These are phyloP conservation scores for Salix viminalis DNA, from an alignment of 345 rosid genomes.

Conservation along the genomic window DNA sequence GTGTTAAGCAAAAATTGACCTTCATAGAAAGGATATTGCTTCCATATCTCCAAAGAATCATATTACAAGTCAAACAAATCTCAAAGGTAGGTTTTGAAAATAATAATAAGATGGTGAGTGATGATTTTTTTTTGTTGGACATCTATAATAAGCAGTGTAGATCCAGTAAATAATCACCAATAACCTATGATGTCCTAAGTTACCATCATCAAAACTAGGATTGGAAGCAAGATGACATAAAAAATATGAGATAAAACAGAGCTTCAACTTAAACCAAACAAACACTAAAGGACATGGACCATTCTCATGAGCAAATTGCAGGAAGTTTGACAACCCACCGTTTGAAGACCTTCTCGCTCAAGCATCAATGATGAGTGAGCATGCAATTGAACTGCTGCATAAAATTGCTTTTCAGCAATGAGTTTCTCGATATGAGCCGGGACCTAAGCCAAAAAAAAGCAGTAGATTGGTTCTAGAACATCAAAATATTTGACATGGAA, in stretches of 20 bases:
- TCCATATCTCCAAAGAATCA: background rate
- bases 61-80: background rate
- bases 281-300: background rate
- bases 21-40: background rate
- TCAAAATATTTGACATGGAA: background rate
- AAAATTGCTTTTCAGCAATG: constrained; percentile 76
- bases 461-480: background rate
- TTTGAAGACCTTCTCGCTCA: constrained; percentile 96
- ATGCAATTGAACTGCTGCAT: constrained; percentile 86
- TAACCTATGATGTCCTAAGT: background rate
- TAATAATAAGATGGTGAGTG: background rate
- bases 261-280: background rate
- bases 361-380: constrained; percentile 85
- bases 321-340: constrained; percentile 42
- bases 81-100: no score
- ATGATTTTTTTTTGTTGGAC: background rate
- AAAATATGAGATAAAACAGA: background rate
- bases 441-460: constrained; percentile 47
- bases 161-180: background rate
- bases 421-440: constrained; percentile 88
- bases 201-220: background rate
- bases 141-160: background rate
- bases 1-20: background rate
- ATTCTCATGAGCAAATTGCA: background rate
- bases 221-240: background rate